A percentile compares a stretch with the other conserved stretches of the same genome.
These are phyloP conservation scores for Gyrodon lividus DNA, from an alignment of 768 basidiomycete species.

Conservation along the genomic window DNA sequence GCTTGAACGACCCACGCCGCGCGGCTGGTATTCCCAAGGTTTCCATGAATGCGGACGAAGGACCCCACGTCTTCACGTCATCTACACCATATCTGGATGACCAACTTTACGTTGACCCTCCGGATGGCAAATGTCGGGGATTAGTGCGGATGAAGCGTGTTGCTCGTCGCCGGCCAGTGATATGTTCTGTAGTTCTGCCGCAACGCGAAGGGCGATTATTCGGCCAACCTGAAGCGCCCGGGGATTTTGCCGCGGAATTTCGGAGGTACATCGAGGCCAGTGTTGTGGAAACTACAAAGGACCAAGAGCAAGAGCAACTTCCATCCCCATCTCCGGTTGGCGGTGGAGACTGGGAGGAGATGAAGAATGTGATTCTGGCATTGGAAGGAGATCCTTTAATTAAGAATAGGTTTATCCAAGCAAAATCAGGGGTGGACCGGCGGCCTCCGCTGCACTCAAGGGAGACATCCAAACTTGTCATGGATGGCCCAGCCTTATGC, in stretches of 20 bases:
- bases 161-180: constrained; percentile 5
- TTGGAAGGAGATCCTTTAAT: constrained; percentile 4
- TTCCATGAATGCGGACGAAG: constrained; percentile 15
- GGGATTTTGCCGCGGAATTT: constrained; percentile 18
- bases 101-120: neutral
- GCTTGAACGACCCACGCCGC: constrained; percentile 6
- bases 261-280: constrained; percentile 4
- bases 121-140: neutral
- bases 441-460: neutral
- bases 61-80: constrained; percentile 16
- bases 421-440: neutral
- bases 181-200: constrained; percentile 3
- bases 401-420: neutral
- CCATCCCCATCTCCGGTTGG: neutral
- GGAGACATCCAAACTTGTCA: neutral
- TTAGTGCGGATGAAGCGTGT: constrained; percentile 28
- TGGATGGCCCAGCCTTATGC: constrained; percentile 5
- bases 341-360: neutral
- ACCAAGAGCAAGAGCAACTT: neutral
- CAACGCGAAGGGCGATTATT: constrained; percentile 13
- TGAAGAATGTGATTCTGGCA: constrained; percentile 1
- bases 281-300: neutral
- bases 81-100: constrained; percentile 9
- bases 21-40: constrained; percentile 3
- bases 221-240: neutral